Evolutionary conservation across 2,329 filamentous ascomycete genomes (phyloP), one percentile per base, ranked within the genome.

Genomic region (Fusarium euwallaceae): DNA sequence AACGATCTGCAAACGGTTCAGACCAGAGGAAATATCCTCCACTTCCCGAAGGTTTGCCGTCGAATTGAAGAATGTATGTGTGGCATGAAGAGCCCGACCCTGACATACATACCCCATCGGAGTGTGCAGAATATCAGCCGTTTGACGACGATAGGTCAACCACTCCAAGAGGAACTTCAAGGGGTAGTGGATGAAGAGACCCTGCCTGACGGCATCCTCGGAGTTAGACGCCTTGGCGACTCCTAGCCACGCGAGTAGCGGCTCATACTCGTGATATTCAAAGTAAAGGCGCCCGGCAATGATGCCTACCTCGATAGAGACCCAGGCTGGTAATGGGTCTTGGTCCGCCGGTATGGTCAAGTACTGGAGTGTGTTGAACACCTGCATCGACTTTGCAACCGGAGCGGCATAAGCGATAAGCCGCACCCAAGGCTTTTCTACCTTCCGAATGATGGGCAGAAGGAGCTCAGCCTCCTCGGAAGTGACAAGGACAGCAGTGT

Each of bases 281-380:
- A 92, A 87, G 74, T 93, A 93, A 0, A 93, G 82, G 0, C 91
- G 84, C 0, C 91, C 92, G 0, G 89, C 84, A 56, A 92, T 84
- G 6, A 93, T 83, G 0, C 91, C 91, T 0, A 93, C 76, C 73
- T 93, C 89, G 1, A 89, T 84, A 0, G 79, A 82, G 0, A 93
- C 81, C 89, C 89, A 92, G 0, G 66, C 20, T 0, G 91, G 90
- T 0, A 87, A 79, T 2, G 72, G 55, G 82, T 84, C 87, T 0
- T 72, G 60, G 0, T 39, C 2, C 0, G 79, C 29, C 0, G 92
- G 91, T 1, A 90, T 81, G 0, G 86, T 80, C 73, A 88, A 89
- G 76, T 86, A 92, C 0, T 77, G 75, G 0, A 93, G 80, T 0
- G 77, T 72, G 72, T 91, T 89, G 80, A 93, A 92, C 6, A 86